Base-by-base conservation (phyloP, 2,329 filamentous ascomycete genomes). In the Pseudovirgaria hyperparasitica region DNA sequence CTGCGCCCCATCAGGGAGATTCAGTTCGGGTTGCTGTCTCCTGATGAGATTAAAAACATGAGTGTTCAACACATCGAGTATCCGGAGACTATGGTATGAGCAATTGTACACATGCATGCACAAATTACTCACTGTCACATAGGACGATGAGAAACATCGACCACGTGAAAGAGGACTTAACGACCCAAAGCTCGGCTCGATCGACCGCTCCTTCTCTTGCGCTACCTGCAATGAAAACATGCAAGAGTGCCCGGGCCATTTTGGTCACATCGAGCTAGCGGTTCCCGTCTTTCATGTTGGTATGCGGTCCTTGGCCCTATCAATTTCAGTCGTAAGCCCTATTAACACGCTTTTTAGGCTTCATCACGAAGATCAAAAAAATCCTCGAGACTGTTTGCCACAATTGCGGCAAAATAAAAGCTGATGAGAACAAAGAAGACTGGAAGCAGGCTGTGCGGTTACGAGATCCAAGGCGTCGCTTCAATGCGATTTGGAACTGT, bases 301-400 rank as follows among this genome's bases (percentile, higher is more conserved):
- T 76, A 55, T 38, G 61, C 52, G 30, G 17, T 19, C 17, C 11
- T 29, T 18, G n/a, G n/a, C n/a, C n/a, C n/a, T n/a, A 6, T 19
- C 27, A 22, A 6, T 10, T 7, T 24, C 18, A 22, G 27, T 10
- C 16, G 23, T 22, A 27, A 9, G 11, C n/a, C 16, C 18, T 11
- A 22, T 22, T 10, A 18, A 27, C 33, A 41, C 28, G 53, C 57
- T 36, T 54, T 39, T n/a, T 67, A 65, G 90, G 90, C 48, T 99
- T 94, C 60, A 80, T 99, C 63, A 92, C 82, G 57, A 96, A 96
- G 66, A 86, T 93, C 61, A 98, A 99, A 70, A 98, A 96, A 68
- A 74, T 99, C 46, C 67, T 98, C 57, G 92, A 98, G 70, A 90
- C 86, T 44, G 86, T 98, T 57, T 98, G 92, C 70, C 86, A 93